These are phyloP conservation scores for Neoboletus magnificus DNA, from an alignment of 768 basidiomycete genomes.

Conservation along the genomic window DNA sequence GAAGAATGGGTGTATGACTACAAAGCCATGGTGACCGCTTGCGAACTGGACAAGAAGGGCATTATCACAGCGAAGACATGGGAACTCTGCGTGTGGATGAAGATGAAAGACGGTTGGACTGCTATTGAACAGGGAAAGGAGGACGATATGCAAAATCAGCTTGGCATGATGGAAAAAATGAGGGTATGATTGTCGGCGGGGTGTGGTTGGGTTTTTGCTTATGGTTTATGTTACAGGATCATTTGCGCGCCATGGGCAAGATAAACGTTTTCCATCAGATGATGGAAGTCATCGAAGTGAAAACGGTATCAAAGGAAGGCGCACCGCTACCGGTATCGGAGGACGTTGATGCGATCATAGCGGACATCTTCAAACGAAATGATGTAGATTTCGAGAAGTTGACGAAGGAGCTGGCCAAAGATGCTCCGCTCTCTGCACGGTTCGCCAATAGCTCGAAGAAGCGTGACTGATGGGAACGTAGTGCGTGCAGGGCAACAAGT, in stretches of 20 bases:
- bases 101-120: slow-evolving; percentile 25
- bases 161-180: slow-evolving; percentile 31
- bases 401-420: slow-evolving; percentile 21
- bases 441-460: slow-evolving; percentile 28
- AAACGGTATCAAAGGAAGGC: slow-evolving; percentile 27
- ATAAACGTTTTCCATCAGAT: slow-evolving; percentile 29
- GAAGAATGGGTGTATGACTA: slow-evolving; percentile 34
- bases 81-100: slow-evolving; percentile 35
- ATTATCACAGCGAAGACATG: slow-evolving; percentile 21
- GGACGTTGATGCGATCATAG: slow-evolving; percentile 31
- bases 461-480: slow-evolving; percentile 18
- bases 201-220: background rate
- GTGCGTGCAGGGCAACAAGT: background rate
- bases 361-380: slow-evolving; percentile 32
- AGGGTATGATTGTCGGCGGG: slow-evolving; percentile 15
- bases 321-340: slow-evolving; percentile 23
- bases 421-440: slow-evolving; percentile 19
- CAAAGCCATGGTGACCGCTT: slow-evolving; percentile 27
- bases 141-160: slow-evolving; percentile 14
- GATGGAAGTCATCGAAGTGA: slow-evolving; percentile 33
- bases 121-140: slow-evolving; percentile 29
- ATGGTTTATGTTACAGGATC: slow-evolving; percentile 17
- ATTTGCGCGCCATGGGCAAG: slow-evolving; percentile 30
- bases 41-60: slow-evolving; percentile 20
- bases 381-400: slow-evolving; percentile 31